Evolutionary conservation across 768 basidiomycete genomes (phyloP), one percentile per base, ranked within the genome.

Genomic region (Lactarius akahatsu): DNA sequence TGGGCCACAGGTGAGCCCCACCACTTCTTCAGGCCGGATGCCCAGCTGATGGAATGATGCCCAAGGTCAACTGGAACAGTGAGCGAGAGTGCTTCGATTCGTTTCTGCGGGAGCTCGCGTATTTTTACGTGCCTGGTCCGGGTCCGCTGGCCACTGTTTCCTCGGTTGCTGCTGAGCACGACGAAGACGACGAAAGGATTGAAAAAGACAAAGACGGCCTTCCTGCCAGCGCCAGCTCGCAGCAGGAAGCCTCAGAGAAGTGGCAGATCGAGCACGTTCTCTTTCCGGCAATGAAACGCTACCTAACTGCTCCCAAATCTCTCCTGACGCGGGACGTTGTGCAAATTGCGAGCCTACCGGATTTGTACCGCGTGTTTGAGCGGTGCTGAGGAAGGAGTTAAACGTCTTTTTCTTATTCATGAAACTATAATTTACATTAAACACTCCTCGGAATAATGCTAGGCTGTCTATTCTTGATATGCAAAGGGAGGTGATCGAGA

Each of bases 311-410:
- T 55, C 94, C 82, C 8, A 89, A 83, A 74, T 83, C 83, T 3
- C 78, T 89, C 65, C 80, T 89, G 59, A 90, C 88, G 70, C 74
- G 74, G 32, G 91, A 93, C 72, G 86, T 98, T 5, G 86, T 93
- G 2, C 92, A 96, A 76, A 85, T 96, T 23, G 95, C 97, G 11
- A 90, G 86, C 75, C 77, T 98, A 52, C 94, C 94, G 1, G 94
- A 96, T 69, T 79, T 99, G 61, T 99, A 97, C 76, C 88, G 90
- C 68, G 91, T 98, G 0, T 99, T 98, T 72, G 96, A 98, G 77
- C 78, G 96, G 69, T 98, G 96, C 74, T 98, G 63, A 73, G 38
- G 41, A 43, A 66, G 28, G 30, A 10, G 16, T 30, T 38, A 40
- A 40, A 38, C 11, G 36, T 26, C 28, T 40, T 58, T 5, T 26